Base-by-base conservation (phyloP, 1,139 yeast species). In the Meyerozyma smithsonii region DNA sequence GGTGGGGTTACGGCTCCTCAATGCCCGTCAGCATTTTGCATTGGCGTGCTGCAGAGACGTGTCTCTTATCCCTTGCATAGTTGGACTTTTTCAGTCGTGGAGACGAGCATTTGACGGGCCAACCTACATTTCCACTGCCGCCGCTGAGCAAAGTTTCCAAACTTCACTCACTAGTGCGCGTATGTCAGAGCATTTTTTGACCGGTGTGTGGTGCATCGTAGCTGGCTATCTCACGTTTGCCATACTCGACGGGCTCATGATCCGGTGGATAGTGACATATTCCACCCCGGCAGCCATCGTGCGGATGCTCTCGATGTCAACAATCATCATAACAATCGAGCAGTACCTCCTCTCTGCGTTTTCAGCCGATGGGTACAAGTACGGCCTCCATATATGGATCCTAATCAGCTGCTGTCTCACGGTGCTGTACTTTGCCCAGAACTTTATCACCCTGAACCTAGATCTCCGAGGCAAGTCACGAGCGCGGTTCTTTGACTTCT, bases 241-340 rank as follows among this genome's bases (percentile, higher is more conserved):
- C 2, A 89, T 88, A 4, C 67, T 90, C 32, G 97, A 90, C 56
- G 95, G 96, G 0, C 67, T 92, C 30, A 87, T 90, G 83, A 84
- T 88, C 17, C 70, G 98, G 36, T 92, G 97, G 95, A 86, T 90
- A 30, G 94, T 90, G 32, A 87, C 86, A 15, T 90, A 90, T 58
- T 84, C 88, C 46, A 82, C 90, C 0, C 72, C 85, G 2, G 97
- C 96, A 0, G 95, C 96, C 0, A 85, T 89, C 28, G 75, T 90
- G 17, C 69, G 97, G 39, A 87, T 89, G 70, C 66, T 89, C 38
- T 81, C 95, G 7, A 81, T 88, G 79, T 83, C 92, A 4, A 68
- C 89, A 35, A 71, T 89, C 10, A 72, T 88, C 40, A 74, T 84
- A 11, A 76, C 89, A 6, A 68, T 81, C 36, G 89, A 87, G 52